Conservation (phyloP, 83 land plant species). For the Picea abies region DNA sequence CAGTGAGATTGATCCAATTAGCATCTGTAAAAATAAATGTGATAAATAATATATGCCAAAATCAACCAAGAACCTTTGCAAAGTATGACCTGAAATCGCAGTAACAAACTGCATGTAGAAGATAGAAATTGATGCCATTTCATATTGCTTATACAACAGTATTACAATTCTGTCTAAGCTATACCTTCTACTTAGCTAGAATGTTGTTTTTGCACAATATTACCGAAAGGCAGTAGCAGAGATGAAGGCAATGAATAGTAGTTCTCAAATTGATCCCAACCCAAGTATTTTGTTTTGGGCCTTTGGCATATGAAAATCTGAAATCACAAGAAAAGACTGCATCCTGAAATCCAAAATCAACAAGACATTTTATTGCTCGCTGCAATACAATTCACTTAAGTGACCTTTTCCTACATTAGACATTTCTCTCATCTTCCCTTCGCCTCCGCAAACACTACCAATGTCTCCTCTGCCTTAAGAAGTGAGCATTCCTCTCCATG, state of each 20-base stretch:
- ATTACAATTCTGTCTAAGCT: constrained; percentile 4
- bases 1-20: not conserved
- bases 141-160: not conserved
- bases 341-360: not conserved
- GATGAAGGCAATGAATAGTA: not conserved
- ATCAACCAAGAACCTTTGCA: not conserved
- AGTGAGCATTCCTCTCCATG: too few relatives aligned
- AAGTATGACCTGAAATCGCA: not conserved
- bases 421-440: not conserved
- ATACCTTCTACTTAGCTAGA: not conserved
- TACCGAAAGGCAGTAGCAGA: not conserved
- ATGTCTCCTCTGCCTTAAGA: too few relatives aligned
- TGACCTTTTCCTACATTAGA: not conserved
- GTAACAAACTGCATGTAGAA: not conserved
- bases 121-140: not conserved
- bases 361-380: not conserved
- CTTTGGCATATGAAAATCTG: not conserved
- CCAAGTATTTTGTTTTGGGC: not conserved
- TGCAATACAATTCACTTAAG: not conserved
- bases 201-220: not conserved
- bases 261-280: not conserved
- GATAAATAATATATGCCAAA: constrained; percentile 6
- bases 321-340: not conserved
- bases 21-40: not conserved
- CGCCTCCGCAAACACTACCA: too few relatives aligned